Percentiles rank a stretch among this genome's conserved stretches.
phyloP scores from a whole-genome alignment of 371 early-diverging fungal genomes.

The Capillidium heterosporum region DNA sequence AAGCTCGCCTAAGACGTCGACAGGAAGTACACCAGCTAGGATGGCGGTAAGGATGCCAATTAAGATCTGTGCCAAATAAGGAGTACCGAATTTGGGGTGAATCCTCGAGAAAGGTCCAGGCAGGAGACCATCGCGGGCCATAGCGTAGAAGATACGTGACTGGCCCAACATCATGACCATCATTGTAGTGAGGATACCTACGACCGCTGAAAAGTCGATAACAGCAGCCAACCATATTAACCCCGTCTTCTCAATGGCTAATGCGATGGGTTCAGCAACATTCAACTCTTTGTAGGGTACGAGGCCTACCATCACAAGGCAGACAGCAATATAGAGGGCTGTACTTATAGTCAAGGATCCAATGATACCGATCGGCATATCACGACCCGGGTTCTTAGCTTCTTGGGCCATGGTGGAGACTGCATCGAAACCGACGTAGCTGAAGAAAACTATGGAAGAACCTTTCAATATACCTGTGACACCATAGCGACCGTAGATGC shows the following conservation, averaged over 20 bases:
- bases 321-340: constrained; percentile 54
- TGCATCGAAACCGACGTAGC: constrained; percentile 79
- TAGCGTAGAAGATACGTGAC: constrained; percentile 71
- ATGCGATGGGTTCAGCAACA: constrained; percentile 36
- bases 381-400: constrained; percentile 55
- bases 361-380: constrained; percentile 77
- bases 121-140: constrained; percentile 32
- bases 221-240: constrained; percentile 49
- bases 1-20: constrained; percentile 66
- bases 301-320: constrained; percentile 56
- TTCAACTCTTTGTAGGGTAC: constrained; percentile 29
- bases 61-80: constrained; percentile 13
- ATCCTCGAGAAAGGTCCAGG: constrained; percentile 21
- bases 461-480: constrained; percentile 50
- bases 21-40: constrained; percentile 54
- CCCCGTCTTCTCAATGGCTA: constrained; percentile 37
- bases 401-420: constrained; percentile 80
- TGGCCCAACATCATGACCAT: constrained; percentile 56
- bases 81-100: constrained; percentile 36
- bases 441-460: constrained; percentile 68
- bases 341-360: constrained; percentile 57
- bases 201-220: constrained; percentile 54
- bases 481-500: constrained; percentile 35
- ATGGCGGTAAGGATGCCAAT: constrained; percentile 47
- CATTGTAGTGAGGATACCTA: constrained; percentile 62